These are phyloP conservation scores for Prunus kanzakura DNA, from an alignment of 306 rosid genomes.

Conservation along the genomic window DNA sequence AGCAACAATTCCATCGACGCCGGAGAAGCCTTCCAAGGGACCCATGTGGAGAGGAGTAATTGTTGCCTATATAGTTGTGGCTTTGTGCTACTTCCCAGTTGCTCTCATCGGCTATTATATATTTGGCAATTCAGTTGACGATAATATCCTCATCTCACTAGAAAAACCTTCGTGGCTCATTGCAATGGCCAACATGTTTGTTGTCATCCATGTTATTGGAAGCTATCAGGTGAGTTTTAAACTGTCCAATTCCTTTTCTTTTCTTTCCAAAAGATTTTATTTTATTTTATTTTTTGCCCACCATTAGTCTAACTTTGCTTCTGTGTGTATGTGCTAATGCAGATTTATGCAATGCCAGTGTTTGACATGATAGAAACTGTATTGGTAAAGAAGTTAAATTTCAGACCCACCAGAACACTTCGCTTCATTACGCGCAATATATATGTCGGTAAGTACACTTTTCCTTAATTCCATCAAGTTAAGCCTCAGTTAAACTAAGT, in stretches of 20 bases:
- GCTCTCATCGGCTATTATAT: constrained; percentile 71
- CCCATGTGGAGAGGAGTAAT: constrained; percentile 96
- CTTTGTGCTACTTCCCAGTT: constrained; percentile 92
- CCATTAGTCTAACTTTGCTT: neutral
- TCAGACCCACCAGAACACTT: constrained; percentile 45
- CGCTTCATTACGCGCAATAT: constrained; percentile 59
- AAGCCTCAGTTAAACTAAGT: neutral
- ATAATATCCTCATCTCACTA: constrained; percentile 63
- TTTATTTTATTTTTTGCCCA: too few relatives aligned
- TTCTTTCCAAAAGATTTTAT: too few relatives aligned
- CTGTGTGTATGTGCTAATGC: neutral
- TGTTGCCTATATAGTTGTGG: constrained; percentile 80
- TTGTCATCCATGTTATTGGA: constrained; percentile 90
- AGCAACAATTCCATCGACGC: constrained; percentile 92
- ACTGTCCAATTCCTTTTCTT: neutral
- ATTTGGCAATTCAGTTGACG: constrained; percentile 54
- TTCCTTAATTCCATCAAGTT: neutral
- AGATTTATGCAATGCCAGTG: constrained; percentile 93
- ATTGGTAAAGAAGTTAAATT: constrained; percentile 64
- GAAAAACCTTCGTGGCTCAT: constrained; percentile 77
- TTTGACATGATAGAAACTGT: constrained; percentile 90
- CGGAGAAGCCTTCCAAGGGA: constrained; percentile 83
- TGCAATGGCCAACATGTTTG: constrained; percentile 79
- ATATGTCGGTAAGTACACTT: constrained; percentile 63
- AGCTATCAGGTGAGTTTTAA: constrained; percentile 68